These are phyloP conservation scores for Microstroma glucosiphilum DNA, from an alignment of 1,284 basidiomycete species.

Conservation along the genomic window DNA sequence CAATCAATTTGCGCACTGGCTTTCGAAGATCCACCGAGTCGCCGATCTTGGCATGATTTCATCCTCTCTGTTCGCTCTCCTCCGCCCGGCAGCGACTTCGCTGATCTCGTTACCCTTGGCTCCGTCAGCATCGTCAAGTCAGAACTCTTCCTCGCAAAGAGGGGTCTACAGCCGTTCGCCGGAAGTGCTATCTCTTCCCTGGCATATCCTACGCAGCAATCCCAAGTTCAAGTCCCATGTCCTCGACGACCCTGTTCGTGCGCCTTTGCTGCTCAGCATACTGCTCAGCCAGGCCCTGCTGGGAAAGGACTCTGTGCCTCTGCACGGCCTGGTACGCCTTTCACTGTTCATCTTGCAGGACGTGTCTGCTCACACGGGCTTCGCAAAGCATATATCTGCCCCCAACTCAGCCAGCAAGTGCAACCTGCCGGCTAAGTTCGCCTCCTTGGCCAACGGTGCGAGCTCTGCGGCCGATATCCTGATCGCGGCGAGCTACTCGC, in stretches of 20 bases:
- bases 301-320: slow-evolving; percentile 57
- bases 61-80: slow-evolving; percentile 20
- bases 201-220: slow-evolving; percentile 36
- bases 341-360: slow-evolving; percentile 87
- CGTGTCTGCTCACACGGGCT: slow-evolving; percentile 72
- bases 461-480: slow-evolving; percentile 27
- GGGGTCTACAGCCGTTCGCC: slow-evolving; percentile 12
- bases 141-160: neutral
- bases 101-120: slow-evolving; percentile 10
- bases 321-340: slow-evolving; percentile 81
- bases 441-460: slow-evolving; percentile 8
- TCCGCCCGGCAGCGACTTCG: slow-evolving; percentile 25
- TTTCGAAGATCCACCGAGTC: slow-evolving; percentile 42
- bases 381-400: slow-evolving; percentile 56
- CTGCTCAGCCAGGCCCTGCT: slow-evolving; percentile 31
- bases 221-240: slow-evolving; percentile 34
- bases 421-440: slow-evolving; percentile 16
- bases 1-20: slow-evolving; percentile 41
- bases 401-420: slow-evolving; percentile 24
- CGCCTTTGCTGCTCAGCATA: slow-evolving; percentile 22
- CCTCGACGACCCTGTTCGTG: slow-evolving; percentile 25
- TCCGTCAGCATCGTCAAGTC: neutral
- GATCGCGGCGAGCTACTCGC: slow-evolving; percentile 70
- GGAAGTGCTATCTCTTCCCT: slow-evolving; percentile 36
- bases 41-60: slow-evolving; percentile 41